Conservation (phyloP, 2,329 filamentous ascomycete genomes). For the Cytospora leucostoma region DNA sequence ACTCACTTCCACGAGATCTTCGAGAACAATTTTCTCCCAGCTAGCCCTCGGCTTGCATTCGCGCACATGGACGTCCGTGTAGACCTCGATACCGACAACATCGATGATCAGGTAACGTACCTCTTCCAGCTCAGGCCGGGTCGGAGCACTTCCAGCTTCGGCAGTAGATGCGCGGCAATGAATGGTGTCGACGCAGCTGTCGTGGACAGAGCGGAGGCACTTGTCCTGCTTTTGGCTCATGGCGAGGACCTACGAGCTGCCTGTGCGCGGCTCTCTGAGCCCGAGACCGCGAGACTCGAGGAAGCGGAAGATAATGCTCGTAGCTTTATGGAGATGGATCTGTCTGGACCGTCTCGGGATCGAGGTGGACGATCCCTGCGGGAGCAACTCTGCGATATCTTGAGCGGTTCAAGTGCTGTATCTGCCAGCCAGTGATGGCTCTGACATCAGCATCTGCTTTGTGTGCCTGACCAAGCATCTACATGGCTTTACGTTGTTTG, state of each 20-base stretch:
- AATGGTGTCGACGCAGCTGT: constrained; percentile 78
- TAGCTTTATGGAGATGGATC: constrained; percentile 52
- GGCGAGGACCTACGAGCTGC: constrained; percentile 76
- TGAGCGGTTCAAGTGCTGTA: constrained; percentile 9
- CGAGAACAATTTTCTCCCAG: constrained; percentile 58
- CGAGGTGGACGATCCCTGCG: background rate
- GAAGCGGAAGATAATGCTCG: constrained; percentile 65
- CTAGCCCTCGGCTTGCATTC: constrained; percentile 55
- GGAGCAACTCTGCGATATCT: constrained; percentile 6
- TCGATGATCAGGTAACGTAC: constrained; percentile 68
- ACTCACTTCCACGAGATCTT: constrained; percentile 75
- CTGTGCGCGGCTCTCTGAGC: constrained; percentile 66
- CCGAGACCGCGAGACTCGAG: constrained; percentile 67
- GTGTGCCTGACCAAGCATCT: too few relatives aligned
- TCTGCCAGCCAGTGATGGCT: constrained; percentile 18
- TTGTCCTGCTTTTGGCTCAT: constrained; percentile 66
- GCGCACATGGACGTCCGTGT: constrained; percentile 73
- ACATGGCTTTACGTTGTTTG: too few relatives aligned
- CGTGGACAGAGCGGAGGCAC: constrained; percentile 72
- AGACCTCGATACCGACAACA: constrained; percentile 50
- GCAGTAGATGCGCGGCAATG: constrained; percentile 79
- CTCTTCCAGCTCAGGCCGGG: constrained; percentile 72
- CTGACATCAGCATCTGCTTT: background rate
- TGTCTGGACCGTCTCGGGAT: constrained; percentile 8
- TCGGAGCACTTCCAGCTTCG: constrained; percentile 78